These are phyloP conservation scores for Hanseniaspora uvarum DNA, from an alignment of 1,139 yeast species.

Conservation along the genomic window DNA sequence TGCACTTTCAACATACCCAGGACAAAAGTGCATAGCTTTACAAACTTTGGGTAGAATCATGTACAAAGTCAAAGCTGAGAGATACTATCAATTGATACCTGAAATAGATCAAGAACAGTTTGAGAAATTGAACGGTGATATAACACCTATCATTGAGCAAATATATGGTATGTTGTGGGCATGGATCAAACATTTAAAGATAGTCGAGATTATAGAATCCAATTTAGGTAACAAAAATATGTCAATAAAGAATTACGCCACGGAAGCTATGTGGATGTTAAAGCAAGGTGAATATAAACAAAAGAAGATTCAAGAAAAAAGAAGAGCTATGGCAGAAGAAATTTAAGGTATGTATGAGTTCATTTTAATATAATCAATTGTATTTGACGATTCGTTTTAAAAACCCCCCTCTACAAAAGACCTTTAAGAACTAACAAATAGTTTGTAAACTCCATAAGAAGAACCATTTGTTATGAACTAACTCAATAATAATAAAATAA, in stretches of 20 bases:
- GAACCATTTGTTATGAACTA: background rate
- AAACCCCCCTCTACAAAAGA: too few relatives aligned
- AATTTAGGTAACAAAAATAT: conserved; percentile 56
- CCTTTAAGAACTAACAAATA: background rate
- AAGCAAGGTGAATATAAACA: conserved; percentile 48
- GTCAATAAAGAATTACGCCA: conserved; percentile 74
- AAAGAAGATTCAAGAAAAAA: conserved; percentile 25
- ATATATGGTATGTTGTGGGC: conserved; percentile 59
- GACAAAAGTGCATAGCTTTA: conserved; percentile 79
- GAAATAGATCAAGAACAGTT: conserved; percentile 35
- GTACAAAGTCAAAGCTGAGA: conserved; percentile 63
- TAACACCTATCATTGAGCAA: conserved; percentile 32
- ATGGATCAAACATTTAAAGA: conserved; percentile 51
- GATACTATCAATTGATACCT: conserved; percentile 44
- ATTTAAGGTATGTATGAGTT: conserved; percentile 9
- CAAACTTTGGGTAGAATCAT: conserved; percentile 79
- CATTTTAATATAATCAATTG: conserved; percentile 9
- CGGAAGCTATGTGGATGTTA: conserved; percentile 93
- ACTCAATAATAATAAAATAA: background rate
- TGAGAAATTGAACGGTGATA: conserved; percentile 35
- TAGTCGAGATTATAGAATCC: conserved; percentile 61
- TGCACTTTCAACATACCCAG: conserved; percentile 65
- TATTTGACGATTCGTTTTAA: conserved; percentile 3
- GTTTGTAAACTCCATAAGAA: background rate
- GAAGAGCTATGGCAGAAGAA: conserved; percentile 18